Base-by-base conservation (phyloP, 108 stramenopile species). In the Cyclostephanos invisitatus region DNA sequence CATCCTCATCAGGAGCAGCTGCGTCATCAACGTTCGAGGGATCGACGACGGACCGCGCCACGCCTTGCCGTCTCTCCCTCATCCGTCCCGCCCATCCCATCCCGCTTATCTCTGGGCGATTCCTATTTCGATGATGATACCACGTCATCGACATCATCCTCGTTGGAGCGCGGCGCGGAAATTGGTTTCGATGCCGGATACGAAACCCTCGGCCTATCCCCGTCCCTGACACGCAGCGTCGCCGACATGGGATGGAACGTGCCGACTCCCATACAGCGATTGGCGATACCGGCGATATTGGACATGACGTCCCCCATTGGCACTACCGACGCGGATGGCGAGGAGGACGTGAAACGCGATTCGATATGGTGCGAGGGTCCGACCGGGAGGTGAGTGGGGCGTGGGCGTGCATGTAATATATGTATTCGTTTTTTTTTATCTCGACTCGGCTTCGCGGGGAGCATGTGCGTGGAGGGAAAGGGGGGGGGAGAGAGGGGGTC, bases 301-400 rank as follows among this genome's bases (percentile, higher is more conserved):
- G 74, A 78, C 17, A 80, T 78, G 62, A 47, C 61, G 28, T 54
- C 55, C 18, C 32, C 32, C 32, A 4, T 32, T 4, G 32, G 4
- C 4, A 4, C 32, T 32, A 32, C 32, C 32, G 17, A 70, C 20
- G 62, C 38, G 32, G 35, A 50, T 12, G 53, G 20, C 20, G 53
- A 44, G 1, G 5, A 44, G 28, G 46, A 28, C 21, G 70, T n/a
- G n/a, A 7, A 8, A 11, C n/a, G 14, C n/a, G 32, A 36, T 36
- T 2, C 35, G 32, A 64, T 90, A 18, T 89, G 88, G 91, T 86
- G 86, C 62, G 91, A 90, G 54, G 89, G 82, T 37, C 87, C 86
- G 2, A 88, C 86, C 1, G 70, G 70, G 11, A 51, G 63, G 61
- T 62, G 28, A 37, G 61, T 21, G n/a, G n/a, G n/a, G 21, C 51